Conservation (phyloP, 108 stramenopile species). For the Craspedostauros australis region DNA sequence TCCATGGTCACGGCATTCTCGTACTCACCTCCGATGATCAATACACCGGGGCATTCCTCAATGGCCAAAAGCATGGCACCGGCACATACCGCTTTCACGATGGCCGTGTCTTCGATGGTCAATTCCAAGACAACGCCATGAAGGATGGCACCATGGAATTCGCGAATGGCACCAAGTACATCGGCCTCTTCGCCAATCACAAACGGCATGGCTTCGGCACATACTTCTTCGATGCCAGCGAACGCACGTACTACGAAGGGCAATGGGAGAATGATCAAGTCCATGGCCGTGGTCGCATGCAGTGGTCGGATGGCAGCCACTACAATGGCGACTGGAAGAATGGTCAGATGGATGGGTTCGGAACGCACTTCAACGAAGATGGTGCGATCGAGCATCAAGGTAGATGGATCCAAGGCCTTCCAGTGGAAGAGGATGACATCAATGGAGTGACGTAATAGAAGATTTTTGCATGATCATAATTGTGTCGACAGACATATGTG, state of each 20-base stretch:
- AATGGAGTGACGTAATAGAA: too few species aligned
- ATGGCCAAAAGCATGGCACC: conserved; percentile 9
- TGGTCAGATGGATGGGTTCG: conserved; percentile 7
- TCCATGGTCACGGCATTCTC: conserved; percentile 9
- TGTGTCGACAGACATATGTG: too few species aligned
- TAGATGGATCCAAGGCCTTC: background rate
- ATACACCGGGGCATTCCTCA: conserved; percentile 6
- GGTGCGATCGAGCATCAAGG: conserved; percentile 12
- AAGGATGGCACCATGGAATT: conserved; percentile 16
- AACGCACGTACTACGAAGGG: conserved; percentile 9
- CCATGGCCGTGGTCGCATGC: conserved; percentile 14
- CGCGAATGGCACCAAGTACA: conserved; percentile 14
- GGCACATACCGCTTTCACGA: conserved; percentile 4
- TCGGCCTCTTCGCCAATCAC: conserved; percentile 15
- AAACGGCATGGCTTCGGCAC: conserved; percentile 13
- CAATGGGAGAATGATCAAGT: conserved; percentile 12
- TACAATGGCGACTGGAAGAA: conserved; percentile 18
- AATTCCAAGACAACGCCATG: conserved; percentile 9
- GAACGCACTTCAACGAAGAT: background rate
- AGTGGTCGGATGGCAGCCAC: conserved; percentile 1
- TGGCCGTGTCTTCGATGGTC: conserved; percentile 15
- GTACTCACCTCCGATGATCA: background rate
- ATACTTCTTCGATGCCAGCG: conserved; percentile 6
- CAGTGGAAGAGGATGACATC: too few species aligned
- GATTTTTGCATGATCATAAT: too few species aligned